phyloP scores from a whole-genome alignment of 2,329 filamentous ascomycete genomes.

The Botrytis tulipae region DNA sequence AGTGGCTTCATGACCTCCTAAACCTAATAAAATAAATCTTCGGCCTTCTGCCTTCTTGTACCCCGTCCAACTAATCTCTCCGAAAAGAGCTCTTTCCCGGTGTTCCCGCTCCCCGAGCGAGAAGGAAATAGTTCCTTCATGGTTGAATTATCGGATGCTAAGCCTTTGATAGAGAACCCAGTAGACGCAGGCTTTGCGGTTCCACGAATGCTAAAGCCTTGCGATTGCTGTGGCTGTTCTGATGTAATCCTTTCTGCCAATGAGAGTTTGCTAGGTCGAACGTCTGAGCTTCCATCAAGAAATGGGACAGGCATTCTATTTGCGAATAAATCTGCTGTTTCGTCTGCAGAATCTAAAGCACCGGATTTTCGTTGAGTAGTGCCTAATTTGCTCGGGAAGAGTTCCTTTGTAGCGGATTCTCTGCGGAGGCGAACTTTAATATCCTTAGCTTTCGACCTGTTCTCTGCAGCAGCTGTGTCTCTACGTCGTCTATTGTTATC shows the following conservation, averaged over 20 bases:
- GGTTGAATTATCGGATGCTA: slow-evolving; percentile 52
- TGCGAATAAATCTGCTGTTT: slow-evolving; percentile 51
- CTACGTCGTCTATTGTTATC: slow-evolving; percentile 37
- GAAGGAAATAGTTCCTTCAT: slow-evolving; percentile 68
- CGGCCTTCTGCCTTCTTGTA: slow-evolving; percentile 62
- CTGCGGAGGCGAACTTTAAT: slow-evolving; percentile 42
- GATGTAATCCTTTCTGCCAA: slow-evolving; percentile 33
- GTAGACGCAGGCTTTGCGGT: slow-evolving; percentile 46
- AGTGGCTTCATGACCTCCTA: neutral
- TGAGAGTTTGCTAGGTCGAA: slow-evolving; percentile 24
- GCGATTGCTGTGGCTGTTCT: slow-evolving; percentile 39
- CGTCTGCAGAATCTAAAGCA: slow-evolving; percentile 53
- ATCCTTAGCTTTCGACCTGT: slow-evolving; percentile 46
- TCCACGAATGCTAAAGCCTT: slow-evolving; percentile 58
- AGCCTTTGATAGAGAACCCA: slow-evolving; percentile 67
- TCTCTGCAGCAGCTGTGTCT: slow-evolving; percentile 38
- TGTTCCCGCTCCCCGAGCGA: slow-evolving; percentile 55
- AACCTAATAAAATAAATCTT: slow-evolving; percentile 67
- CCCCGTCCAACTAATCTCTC: slow-evolving; percentile 58
- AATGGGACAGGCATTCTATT: slow-evolving; percentile 49
- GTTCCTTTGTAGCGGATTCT: slow-evolving; percentile 43
- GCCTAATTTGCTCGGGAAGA: slow-evolving; percentile 52
- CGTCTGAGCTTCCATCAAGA: slow-evolving; percentile 45
- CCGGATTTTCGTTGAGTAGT: slow-evolving; percentile 48
- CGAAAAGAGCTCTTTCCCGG: slow-evolving; percentile 68